Evolutionary conservation across 2,329 filamentous ascomycete genomes (phyloP), one percentile per base, ranked within the genome.

Genomic region (Sclerotinia sclerotiorum): DNA sequence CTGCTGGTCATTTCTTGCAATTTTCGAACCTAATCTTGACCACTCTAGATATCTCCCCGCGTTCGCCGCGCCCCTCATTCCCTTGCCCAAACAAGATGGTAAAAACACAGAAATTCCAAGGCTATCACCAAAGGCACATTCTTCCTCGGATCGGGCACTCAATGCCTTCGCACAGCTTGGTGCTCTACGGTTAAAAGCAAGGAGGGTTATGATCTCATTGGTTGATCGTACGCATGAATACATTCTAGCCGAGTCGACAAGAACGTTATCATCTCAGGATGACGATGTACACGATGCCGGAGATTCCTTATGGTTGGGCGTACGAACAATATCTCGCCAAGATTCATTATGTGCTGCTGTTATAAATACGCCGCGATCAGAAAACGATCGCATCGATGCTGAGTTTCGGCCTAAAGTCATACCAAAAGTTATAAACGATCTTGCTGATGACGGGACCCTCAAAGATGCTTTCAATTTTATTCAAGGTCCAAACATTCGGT

Each of bases 141-240:
- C 71, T 32, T 81, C 75, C 79, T 81, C 19, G 77, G 79, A 81
- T 73, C 81, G 80, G 2, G 79, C 79, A 35, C 78, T 84, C 24
- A 78, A 79, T 17, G 79, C 80, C 2, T 79, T 81, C 65, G 77
- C 84, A 1, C 84, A 86, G 74, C 77, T 86, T 21, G 81, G 80
- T 15, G 80, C 83, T 0, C 76, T 85, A 15, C 79, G 83, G 0
- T 75, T 86, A 58, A 76, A 79, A 29, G 79, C 80, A 29, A 80
- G 81, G 68, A 79, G 83, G 29, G 80, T 78, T 56, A 79, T 85
- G 71, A 79, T 85, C 29, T 82, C 81, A 32, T 69, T 76, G 7
- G 70, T 74, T 46, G 72, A 73, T 46, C 70, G 72, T 15, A 70
- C 74, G 44, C 71, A 71, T 49, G 69, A 75, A 70, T 76, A 75